These are phyloP conservation scores for Phaeodactylum tricornutum DNA, from an alignment of 108 stramenopile genomes.

Conservation along the genomic window DNA sequence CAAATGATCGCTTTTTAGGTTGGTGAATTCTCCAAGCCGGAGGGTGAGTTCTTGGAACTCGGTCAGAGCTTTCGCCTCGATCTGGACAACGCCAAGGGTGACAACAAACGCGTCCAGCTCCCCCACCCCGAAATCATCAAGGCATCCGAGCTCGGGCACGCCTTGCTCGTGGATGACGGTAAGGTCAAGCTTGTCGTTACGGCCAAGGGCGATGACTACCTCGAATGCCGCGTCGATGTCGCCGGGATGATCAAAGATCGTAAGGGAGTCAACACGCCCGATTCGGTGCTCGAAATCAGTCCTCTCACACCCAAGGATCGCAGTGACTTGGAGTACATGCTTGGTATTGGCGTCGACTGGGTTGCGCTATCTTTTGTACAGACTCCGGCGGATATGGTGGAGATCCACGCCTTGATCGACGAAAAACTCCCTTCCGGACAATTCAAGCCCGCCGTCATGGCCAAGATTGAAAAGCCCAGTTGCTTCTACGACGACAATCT, in stretches of 20 bases:
- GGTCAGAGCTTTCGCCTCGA: constrained; percentile 89
- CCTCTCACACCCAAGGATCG: constrained; percentile 88
- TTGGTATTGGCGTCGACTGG: constrained; percentile 91
- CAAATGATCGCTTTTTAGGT: constrained; percentile 12
- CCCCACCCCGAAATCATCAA: constrained; percentile 94
- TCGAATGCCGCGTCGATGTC: constrained; percentile 82
- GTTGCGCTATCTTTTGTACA: constrained; percentile 94
- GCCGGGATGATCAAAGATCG: constrained; percentile 83
- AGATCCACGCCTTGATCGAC: constrained; percentile 69
- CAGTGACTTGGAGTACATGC: constrained; percentile 79
- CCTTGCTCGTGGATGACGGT: constrained; percentile 90
- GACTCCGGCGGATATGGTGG: constrained; percentile 78
- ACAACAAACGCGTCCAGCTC: constrained; percentile 70
- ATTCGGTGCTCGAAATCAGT: constrained; percentile 87
- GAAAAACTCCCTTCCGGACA: constrained; percentile 42
- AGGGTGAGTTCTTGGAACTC: constrained; percentile 49
- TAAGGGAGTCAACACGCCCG: constrained; percentile 92
- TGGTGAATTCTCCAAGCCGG: constrained; percentile 74
- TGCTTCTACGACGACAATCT: constrained; percentile 71
- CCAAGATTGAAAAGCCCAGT: constrained; percentile 95
- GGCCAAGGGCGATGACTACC: constrained; percentile 65
- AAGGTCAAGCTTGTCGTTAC: constrained; percentile 86
- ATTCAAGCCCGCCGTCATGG: constrained; percentile 81
- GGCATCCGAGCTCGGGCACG: constrained; percentile 80
- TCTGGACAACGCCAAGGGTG: constrained; percentile 71